Conservation (phyloP, 2,329 filamentous ascomycete species). For the Penicillium sp. region DNA sequence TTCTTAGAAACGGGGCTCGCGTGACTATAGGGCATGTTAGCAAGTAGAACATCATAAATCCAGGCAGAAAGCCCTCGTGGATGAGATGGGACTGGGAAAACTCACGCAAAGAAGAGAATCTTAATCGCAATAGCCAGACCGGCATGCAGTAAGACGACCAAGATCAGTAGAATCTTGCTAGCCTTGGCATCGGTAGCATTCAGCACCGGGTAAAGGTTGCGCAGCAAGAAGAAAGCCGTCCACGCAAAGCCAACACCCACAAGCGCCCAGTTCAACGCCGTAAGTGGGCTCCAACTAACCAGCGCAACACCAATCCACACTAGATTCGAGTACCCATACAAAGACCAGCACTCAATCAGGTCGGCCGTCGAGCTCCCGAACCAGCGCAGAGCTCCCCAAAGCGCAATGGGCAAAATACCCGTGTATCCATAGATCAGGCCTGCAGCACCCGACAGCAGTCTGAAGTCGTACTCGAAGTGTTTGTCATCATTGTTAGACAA, state of each 20-base stretch:
- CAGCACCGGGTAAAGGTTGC: conserved; percentile 87
- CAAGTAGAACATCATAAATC: conserved; percentile 6
- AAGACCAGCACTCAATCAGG: conserved; percentile 88
- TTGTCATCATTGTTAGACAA: conserved; percentile 65
- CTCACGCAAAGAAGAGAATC: conserved; percentile 86
- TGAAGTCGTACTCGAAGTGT: conserved; percentile 90
- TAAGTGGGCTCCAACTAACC: conserved; percentile 84
- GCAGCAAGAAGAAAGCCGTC: conserved; percentile 78
- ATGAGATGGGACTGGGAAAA: conserved; percentile 9
- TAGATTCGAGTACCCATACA: conserved; percentile 95
- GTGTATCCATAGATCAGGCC: conserved; percentile 97
- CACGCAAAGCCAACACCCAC: conserved; percentile 82
- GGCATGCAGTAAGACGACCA: conserved; percentile 82
- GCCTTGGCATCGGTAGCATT: conserved; percentile 90
- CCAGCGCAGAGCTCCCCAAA: conserved; percentile 90
- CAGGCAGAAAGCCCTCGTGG: not conserved
- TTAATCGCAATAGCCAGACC: conserved; percentile 94
- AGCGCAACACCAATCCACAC: conserved; percentile 96
- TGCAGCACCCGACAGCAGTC: conserved; percentile 81
- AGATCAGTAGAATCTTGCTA: conserved; percentile 79
- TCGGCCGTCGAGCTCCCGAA: conserved; percentile 93
- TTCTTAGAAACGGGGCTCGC: conserved; percentile 60
- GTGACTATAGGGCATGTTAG: conserved; percentile 45
- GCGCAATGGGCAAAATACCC: conserved; percentile 74
- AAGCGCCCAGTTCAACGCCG: conserved; percentile 89